Percentiles rank a stretch among this genome's conserved stretches.
These are phyloP conservation scores for Piromyces finnis DNA, from an alignment of 192 early-diverging fungal genomes.

Conservation along the genomic window DNA sequence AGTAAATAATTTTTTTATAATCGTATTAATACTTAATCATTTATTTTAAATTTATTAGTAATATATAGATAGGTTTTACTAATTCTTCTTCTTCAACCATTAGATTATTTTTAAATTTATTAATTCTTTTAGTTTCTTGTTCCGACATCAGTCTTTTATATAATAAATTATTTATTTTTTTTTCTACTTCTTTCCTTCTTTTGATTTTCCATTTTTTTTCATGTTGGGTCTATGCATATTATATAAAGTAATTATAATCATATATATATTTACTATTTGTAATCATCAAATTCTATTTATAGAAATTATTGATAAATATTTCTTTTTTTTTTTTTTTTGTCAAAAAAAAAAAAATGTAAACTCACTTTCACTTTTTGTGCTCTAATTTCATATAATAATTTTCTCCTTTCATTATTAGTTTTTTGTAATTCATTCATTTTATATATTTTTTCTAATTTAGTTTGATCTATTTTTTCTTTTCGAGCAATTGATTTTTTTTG, in stretches of 20 bases:
- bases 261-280: too few species aligned
- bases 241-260: too few species aligned
- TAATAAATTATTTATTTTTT: background rate
- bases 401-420: background rate
- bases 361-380: background rate
- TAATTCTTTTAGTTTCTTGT: background rate
- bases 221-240: background rate
- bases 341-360: too few species aligned
- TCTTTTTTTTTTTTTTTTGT: too few species aligned
- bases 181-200: background rate
- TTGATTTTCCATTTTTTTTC: background rate
- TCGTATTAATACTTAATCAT: too few species aligned
- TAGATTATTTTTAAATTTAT: background rate
- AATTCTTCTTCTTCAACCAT: background rate
- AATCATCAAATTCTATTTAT: too few species aligned
- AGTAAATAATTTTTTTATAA: background rate
- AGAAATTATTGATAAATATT: too few species aligned
- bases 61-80: background rate
- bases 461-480: background rate
- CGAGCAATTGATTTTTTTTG: background rate
- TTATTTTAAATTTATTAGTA: too few species aligned
- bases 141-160: background rate
- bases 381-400: background rate
- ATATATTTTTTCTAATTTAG: background rate
- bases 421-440: background rate